These are phyloP conservation scores for Boletus reticuloceps DNA, from an alignment of 768 basidiomycete genomes.

Conservation along the genomic window DNA sequence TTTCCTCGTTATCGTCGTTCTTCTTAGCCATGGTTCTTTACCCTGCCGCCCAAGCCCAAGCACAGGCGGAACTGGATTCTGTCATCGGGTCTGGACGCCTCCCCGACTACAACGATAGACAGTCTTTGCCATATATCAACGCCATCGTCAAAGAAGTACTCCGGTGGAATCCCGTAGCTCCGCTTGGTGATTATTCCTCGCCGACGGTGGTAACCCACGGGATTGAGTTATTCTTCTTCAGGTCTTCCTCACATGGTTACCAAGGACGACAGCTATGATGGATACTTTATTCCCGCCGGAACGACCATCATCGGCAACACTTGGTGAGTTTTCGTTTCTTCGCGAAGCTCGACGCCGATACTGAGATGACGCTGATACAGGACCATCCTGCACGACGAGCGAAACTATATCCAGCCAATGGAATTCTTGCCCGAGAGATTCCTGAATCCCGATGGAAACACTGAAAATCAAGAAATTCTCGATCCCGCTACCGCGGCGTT, in stretches of 20 bases:
- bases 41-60: slow-evolving; percentile 28
- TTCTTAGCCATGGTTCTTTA: slow-evolving; percentile 31
- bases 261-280: slow-evolving; percentile 29
- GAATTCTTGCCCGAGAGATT: slow-evolving; percentile 40
- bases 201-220: slow-evolving; percentile 8
- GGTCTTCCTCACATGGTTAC: slow-evolving; percentile 34
- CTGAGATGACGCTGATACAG: slow-evolving; percentile 18
- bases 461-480: slow-evolving; percentile 29
- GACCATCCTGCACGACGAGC: slow-evolving; percentile 39
- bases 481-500: slow-evolving; percentile 33
- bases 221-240: slow-evolving; percentile 10
- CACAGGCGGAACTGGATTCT: slow-evolving; percentile 28
- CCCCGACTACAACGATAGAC: slow-evolving; percentile 31
- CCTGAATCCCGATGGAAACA: slow-evolving; percentile 34
- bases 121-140: slow-evolving; percentile 24
- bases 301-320: slow-evolving; percentile 59
- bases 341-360: neutral
- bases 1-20: slow-evolving; percentile 30
- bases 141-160: slow-evolving; percentile 32
- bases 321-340: slow-evolving; percentile 37
- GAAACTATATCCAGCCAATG: slow-evolving; percentile 33
- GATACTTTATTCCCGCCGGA: slow-evolving; percentile 33
- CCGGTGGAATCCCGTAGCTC: slow-evolving; percentile 34
- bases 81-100: slow-evolving; percentile 28
- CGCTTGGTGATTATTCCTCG: slow-evolving; percentile 27